Evolutionary conservation across 1,139 yeast genomes (phyloP).

Genomic region (Diutina neorugosa): DNA sequence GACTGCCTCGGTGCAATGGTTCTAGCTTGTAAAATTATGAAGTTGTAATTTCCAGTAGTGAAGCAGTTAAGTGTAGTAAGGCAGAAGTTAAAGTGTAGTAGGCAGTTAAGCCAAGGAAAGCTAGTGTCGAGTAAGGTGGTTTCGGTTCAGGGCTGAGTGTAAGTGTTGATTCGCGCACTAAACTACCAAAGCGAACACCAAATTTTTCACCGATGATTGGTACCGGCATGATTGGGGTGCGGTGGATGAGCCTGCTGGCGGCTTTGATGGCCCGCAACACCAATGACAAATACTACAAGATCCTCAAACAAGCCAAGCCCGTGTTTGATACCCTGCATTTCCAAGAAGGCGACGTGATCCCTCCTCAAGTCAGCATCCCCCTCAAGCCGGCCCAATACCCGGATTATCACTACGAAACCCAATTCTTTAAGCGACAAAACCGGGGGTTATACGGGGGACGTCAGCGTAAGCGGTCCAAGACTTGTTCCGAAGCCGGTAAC

Average conservation of each 20-base stretch:
- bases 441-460: slow-evolving; percentile 86
- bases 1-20: no score
- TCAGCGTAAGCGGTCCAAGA: slow-evolving; percentile 66
- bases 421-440: slow-evolving; percentile 71
- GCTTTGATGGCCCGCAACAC: background rate
- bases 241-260: background rate
- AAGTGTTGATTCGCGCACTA: background rate
- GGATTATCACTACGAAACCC: slow-evolving; percentile 69
- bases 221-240: background rate
- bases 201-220: slow-evolving; percentile 12
- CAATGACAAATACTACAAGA: slow-evolving; percentile 14
- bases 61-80: no score
- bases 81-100: no score
- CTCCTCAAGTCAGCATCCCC: background rate
- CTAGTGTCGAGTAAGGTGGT: no score
- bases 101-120: no score
- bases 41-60: no score
- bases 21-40: no score
- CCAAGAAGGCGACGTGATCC: slow-evolving; percentile 1
- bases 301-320: slow-evolving; percentile 27
- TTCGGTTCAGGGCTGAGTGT: background rate
- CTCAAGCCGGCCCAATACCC: slow-evolving; percentile 35
- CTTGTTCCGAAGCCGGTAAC: slow-evolving; percentile 63
- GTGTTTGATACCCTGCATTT: slow-evolving; percentile 9
- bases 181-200: background rate